phyloP scores from a whole-genome alignment of 805 yeast species.

The Lachancea quebecensis region DNA sequence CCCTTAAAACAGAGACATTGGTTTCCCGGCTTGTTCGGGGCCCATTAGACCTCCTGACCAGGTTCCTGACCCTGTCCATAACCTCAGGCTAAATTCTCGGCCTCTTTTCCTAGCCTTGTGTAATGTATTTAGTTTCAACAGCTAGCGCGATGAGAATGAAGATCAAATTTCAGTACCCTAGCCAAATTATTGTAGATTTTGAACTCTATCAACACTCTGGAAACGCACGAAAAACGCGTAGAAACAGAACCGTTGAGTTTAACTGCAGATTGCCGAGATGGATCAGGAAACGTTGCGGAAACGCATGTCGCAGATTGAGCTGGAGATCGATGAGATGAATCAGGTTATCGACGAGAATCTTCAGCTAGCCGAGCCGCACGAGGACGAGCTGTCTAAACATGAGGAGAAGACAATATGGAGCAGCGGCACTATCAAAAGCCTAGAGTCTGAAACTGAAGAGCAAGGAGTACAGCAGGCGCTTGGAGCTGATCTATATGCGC shows the following conservation, averaged over 20 bases:
- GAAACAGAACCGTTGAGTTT: not conserved
- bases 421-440: not conserved
- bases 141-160: not conserved
- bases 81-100: not conserved
- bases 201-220: not conserved
- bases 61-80: slow-evolving; percentile 3
- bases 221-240: too few relatives aligned
- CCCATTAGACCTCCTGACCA: not conserved
- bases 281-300: slow-evolving; percentile 27
- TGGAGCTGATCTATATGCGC: too few relatives aligned
- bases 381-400: not conserved
- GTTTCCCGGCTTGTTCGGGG: not conserved
- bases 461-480: too few relatives aligned
- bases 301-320: slow-evolving; percentile 31
- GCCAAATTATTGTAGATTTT: not conserved
- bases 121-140: not conserved
- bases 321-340: slow-evolving; percentile 31
- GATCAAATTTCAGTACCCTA: not conserved
- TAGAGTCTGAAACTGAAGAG: too few relatives aligned
- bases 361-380: slow-evolving; percentile 9
- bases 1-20: not conserved
- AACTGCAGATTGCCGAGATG: slow-evolving; percentile 2
- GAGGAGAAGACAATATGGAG: not conserved
- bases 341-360: slow-evolving; percentile 31
- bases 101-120: not conserved